Percentiles rank a stretch among this genome's conserved stretches.
These are phyloP conservation scores for Hanseniaspora mollemarum DNA, from an alignment of 805 yeast genomes.

Conservation along the genomic window DNA sequence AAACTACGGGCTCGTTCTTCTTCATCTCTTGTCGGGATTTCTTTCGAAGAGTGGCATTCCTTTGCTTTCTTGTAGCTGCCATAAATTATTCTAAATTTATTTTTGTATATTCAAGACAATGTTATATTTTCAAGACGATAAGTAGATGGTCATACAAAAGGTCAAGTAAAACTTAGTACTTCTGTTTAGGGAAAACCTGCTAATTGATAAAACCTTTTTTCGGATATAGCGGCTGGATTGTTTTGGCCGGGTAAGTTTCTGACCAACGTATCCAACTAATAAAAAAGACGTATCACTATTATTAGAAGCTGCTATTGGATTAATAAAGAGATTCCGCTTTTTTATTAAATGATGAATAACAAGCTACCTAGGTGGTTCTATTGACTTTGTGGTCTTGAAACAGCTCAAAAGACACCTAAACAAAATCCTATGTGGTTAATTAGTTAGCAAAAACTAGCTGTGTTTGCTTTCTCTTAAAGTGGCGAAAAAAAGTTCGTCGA, in stretches of 20 bases:
- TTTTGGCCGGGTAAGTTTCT: not conserved
- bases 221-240: not conserved
- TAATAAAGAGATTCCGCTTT: not conserved
- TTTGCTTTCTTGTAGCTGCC: conserved; percentile 15
- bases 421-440: no score
- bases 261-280: no score
- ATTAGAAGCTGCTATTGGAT: no score
- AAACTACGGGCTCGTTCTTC: not conserved
- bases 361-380: no score
- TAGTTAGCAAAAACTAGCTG: no score
- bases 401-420: no score
- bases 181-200: not conserved
- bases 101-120: no score
- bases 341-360: not conserved
- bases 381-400: no score
- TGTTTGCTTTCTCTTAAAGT: no score
- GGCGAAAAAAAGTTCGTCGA: not conserved
- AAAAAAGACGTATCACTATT: no score
- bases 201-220: not conserved
- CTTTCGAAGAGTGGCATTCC: not conserved
- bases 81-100: no score
- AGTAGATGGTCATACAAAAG: not conserved
- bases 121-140: not conserved
- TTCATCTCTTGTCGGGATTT: not conserved
- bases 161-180: not conserved